Percentiles rank a stretch among this genome's conserved stretches.
Evolutionary conservation across 768 basidiomycete species (phyloP).

Genomic region (Suillus subalutaceus): DNA sequence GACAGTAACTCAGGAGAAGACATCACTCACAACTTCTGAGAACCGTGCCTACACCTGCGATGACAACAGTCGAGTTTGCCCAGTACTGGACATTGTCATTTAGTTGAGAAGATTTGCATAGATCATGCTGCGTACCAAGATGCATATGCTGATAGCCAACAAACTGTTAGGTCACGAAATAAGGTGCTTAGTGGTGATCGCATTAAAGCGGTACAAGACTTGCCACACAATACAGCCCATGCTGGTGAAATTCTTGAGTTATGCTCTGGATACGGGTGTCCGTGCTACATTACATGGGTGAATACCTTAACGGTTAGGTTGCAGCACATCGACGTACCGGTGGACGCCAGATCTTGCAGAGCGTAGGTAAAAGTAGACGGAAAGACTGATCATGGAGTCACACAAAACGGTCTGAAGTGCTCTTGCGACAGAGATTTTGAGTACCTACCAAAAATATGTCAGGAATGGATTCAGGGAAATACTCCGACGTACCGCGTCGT

Average conservation of each 20-base stretch:
- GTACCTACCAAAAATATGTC: neutral
- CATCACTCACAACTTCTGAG: slow-evolving; percentile 5
- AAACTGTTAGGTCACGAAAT: too few relatives aligned
- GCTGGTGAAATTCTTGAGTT: neutral
- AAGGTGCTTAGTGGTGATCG: neutral
- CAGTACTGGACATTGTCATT: neutral
- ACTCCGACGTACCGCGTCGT: neutral
- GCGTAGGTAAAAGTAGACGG: slow-evolving; percentile 7
- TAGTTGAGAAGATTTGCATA: neutral
- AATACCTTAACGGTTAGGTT: neutral
- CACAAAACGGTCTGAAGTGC: neutral
- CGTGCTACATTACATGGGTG: neutral
- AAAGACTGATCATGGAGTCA: neutral
- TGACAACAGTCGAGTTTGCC: neutral
- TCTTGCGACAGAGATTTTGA: neutral
- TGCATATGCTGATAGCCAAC: neutral
- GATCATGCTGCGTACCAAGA: neutral
- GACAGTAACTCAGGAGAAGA: neutral
- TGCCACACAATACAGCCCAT: neutral
- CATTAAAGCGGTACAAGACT: neutral
- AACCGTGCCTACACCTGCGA: neutral
- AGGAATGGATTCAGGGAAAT: neutral
- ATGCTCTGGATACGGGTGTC: slow-evolving; percentile 5
- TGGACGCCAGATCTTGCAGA: neutral
- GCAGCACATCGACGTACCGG: neutral